Evolutionary conservation across 495 filamentous ascomycete species (phyloP).

Genomic region (Aspergillus sclerotiicarbonarius): DNA sequence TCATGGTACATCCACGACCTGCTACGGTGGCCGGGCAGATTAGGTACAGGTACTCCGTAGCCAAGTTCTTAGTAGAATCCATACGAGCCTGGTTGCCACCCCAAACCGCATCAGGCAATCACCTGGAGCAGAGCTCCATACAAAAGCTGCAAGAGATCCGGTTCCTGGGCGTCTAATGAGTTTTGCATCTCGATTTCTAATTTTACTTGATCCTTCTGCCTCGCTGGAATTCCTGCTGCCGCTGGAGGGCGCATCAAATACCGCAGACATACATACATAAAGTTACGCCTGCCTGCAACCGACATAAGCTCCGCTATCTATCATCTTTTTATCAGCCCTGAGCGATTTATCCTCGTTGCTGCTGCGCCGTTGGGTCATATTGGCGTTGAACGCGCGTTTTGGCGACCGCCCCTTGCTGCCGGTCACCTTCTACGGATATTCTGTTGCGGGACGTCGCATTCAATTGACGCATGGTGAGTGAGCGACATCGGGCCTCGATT

Average conservation of each 20-base stretch:
- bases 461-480: constrained; percentile 11
- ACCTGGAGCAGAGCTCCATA: constrained; percentile 1
- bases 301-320: constrained; percentile 5
- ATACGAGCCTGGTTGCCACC: neutral
- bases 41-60: no score
- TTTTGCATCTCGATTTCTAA: neutral
- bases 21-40: no score
- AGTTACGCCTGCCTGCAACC: neutral
- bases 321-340: constrained; percentile 7
- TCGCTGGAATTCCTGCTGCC: neutral
- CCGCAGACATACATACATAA: neutral
- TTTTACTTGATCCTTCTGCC: neutral
- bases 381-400: constrained; percentile 11
- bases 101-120: constrained; percentile 3
- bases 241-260: neutral
- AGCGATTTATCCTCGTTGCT: constrained; percentile 15
- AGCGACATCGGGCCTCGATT: neutral
- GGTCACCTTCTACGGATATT: constrained; percentile 5
- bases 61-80: no score
- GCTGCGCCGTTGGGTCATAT: constrained; percentile 11
- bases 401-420: neutral
- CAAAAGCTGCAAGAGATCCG: constrained; percentile 3
- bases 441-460: constrained; percentile 6
- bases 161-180: neutral
- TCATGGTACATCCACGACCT: neutral